Evolutionary conservation across 1,139 yeast species (phyloP), one percentile per base, ranked within the genome.

Genomic region (Scheffersomyces lignicola): DNA sequence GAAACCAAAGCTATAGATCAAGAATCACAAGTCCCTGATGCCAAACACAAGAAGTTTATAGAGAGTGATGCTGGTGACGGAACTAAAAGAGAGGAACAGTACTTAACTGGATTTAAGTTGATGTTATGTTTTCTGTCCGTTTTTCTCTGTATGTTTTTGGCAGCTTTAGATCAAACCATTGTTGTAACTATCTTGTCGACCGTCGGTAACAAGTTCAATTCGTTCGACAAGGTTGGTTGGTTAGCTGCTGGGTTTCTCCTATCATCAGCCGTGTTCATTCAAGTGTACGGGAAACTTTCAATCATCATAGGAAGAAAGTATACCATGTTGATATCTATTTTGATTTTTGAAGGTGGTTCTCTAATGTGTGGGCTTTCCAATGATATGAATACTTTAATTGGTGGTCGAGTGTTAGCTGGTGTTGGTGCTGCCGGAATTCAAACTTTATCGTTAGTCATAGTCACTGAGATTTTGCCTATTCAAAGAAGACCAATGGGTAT

Each of bases 171-270:
- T 44, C 71, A 65, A 45, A 66, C 71, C n/a, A 67, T 67, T 32
- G 63, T 67, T 29, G 56, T 60, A 10, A 63, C 70, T 1, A 48
- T 67, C 17, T 53, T 65, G 35, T 54, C 67, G 10, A 57, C 51
- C 0, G 69, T 67, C 16, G 70, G 71, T 8, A 60, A 61, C 41
- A 51, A 65, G 32, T 67, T 67, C 42, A 37, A 65, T 34, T 68
- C 69, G 7, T 78, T 78, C 45, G 68, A 70, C 11, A 68, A 77
- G 44, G 62, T 78, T 23, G 79, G 79, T 8, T 80, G 88, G 87
- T 51, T 80, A 30, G 58, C 78, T 3, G 61, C 82, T 3, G 88
- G 82, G 4, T 83, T 74, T 52, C 53, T 79, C 44, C 60, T 83
- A 33, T 41, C 67, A 3, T 52, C 57, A 49, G 54, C 69, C 1